Percentiles rank a stretch among this genome's conserved stretches.
phyloP scores from a whole-genome alignment of 164 flowering plant genomes.

The Chloranthus sessilifolius region DNA sequence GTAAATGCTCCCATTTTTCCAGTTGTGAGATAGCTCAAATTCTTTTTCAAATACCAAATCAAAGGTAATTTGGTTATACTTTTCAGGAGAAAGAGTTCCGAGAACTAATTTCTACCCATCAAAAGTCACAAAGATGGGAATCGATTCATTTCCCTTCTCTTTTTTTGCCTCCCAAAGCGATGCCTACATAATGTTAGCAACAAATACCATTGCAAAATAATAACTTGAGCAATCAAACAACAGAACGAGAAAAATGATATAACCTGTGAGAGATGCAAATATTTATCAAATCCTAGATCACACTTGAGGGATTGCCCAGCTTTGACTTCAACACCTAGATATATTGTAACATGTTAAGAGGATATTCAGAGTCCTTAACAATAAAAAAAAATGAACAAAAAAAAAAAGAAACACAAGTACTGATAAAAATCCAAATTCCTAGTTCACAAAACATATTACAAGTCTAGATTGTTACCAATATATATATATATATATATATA shows the following conservation, averaged over 20 bases:
- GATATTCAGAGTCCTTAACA: too few species aligned
- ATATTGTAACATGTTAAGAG: not conserved
- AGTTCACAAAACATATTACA: too few species aligned
- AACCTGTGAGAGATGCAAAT: constrained; percentile 63
- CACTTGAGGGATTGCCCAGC: constrained; percentile 45
- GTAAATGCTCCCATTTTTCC: constrained; percentile 69
- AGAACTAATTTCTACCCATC: constrained; percentile 44
- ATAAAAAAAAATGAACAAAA: too few species aligned
- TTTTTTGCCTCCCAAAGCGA: constrained; percentile 64
- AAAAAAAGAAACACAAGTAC: too few species aligned
- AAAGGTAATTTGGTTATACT: constrained; percentile 39
- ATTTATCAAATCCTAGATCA: constrained; percentile 13
- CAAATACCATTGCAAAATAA: not conserved
- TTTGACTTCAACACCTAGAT: constrained; percentile 70
- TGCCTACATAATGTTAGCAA: constrained; percentile 32
- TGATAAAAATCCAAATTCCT: too few species aligned
- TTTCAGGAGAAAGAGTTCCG: constrained; percentile 52
- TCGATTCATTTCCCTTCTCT: constrained; percentile 35
- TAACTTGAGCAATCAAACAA: not conserved
- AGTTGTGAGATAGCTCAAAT: constrained; percentile 81
- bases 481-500: too few species aligned
- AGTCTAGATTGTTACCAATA: too few species aligned
- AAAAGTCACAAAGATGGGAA: constrained; percentile 37
- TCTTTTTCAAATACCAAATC: constrained; percentile 71
- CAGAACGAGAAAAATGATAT: not conserved